Conservation (phyloP, 2,329 filamentous ascomycete genomes). For the Graphium sp. region DNA sequence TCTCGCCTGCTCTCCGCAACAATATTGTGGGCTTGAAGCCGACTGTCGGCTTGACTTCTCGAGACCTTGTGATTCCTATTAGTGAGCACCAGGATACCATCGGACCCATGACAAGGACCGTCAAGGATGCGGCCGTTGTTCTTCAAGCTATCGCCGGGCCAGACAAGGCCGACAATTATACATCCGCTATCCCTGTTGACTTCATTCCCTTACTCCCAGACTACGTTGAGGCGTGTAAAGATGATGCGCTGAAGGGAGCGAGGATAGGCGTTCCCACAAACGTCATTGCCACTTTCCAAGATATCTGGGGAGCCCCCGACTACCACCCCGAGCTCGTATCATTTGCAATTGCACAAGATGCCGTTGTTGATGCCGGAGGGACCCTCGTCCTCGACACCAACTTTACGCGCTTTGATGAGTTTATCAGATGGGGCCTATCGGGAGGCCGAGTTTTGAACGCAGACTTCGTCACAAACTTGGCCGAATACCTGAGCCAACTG, state of each 20-base stretch:
- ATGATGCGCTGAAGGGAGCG: slow-evolving; percentile 33
- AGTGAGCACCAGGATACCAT: slow-evolving; percentile 47
- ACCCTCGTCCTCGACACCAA: slow-evolving; percentile 41
- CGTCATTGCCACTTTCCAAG: slow-evolving; percentile 14
- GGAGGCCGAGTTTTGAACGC: slow-evolving; percentile 33
- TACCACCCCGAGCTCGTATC: slow-evolving; percentile 18
- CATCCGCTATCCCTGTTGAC: slow-evolving; percentile 32
- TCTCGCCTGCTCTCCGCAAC: slow-evolving; percentile 33
- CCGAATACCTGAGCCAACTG: slow-evolving; percentile 38
- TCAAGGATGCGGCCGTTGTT: slow-evolving; percentile 46
- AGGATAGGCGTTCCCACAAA: slow-evolving; percentile 49
- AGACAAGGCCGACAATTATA: slow-evolving; percentile 48
- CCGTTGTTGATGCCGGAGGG: slow-evolving; percentile 37
- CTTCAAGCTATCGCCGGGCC: slow-evolving; percentile 46
- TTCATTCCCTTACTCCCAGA: slow-evolving; percentile 28
- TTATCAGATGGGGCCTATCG: slow-evolving; percentile 18
- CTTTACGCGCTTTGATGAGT: slow-evolving; percentile 5
- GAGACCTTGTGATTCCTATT: slow-evolving; percentile 48
- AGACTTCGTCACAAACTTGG: slow-evolving; percentile 42
- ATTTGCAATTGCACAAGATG: slow-evolving; percentile 32
- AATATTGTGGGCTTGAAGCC: slow-evolving; percentile 55
- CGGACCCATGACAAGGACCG: slow-evolving; percentile 46
- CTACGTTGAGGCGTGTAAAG: slow-evolving; percentile 39
- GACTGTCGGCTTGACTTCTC: slow-evolving; percentile 47
- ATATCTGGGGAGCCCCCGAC: too few species aligned